Conservation (phyloP, 768 basidiomycete species). For the Hygrophoropsis aurantiaca region DNA sequence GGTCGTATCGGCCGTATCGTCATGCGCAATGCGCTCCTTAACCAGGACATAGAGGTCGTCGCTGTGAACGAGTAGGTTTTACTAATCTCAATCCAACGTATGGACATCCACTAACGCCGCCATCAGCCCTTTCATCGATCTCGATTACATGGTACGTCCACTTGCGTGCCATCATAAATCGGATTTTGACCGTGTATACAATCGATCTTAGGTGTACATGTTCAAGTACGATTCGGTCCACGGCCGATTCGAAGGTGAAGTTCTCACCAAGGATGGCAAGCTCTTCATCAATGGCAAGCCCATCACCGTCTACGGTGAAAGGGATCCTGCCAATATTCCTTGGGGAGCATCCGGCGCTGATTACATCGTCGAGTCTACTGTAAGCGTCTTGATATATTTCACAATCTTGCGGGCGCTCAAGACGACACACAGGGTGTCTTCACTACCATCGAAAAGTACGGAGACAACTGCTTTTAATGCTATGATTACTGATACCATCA, state of each 20-base stretch:
- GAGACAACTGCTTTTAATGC: slow-evolving; percentile 5
- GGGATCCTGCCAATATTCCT: slow-evolving; percentile 75
- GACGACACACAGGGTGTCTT: slow-evolving; percentile 71
- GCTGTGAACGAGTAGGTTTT: slow-evolving; percentile 83
- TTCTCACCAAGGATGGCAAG: slow-evolving; percentile 84
- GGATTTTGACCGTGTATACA: background rate
- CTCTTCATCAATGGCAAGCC: slow-evolving; percentile 76
- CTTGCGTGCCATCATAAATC: background rate
- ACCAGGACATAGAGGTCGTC: slow-evolving; percentile 70
- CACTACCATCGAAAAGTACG: slow-evolving; percentile 84
- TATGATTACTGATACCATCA: slow-evolving; percentile 6
- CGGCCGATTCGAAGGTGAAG: slow-evolving; percentile 82
- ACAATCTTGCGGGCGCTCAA: background rate
- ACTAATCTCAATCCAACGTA: slow-evolving; percentile 1
- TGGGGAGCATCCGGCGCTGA: slow-evolving; percentile 81
- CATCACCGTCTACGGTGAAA: slow-evolving; percentile 75
- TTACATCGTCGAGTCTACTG: slow-evolving; percentile 92
- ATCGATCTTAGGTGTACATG: slow-evolving; percentile 73
- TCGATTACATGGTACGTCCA: slow-evolving; percentile 81
- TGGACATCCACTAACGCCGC: slow-evolving; percentile 2
- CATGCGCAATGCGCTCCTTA: slow-evolving; percentile 81
- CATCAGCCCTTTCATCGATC: slow-evolving; percentile 86
- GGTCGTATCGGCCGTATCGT: slow-evolving; percentile 98
- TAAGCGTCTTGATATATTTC: slow-evolving; percentile 26
- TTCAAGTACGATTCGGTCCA: slow-evolving; percentile 92